These are phyloP conservation scores for Nakaseomyces nivariensis DNA, from an alignment of 1,139 yeast genomes.

Conservation along the genomic window DNA sequence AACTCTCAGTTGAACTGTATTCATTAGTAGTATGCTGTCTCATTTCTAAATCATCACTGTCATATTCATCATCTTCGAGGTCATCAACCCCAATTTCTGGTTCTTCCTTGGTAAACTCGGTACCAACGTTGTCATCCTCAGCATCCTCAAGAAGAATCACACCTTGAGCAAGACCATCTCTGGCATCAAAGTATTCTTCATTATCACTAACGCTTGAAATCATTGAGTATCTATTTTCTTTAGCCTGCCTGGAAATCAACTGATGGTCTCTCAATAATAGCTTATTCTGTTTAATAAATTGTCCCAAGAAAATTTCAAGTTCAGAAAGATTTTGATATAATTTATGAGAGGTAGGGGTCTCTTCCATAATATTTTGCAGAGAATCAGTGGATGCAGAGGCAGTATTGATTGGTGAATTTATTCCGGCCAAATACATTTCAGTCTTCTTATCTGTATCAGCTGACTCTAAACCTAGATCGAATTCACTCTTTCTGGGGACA, in stretches of 20 bases:
- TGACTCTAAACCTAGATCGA: not conserved
- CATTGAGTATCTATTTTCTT: constrained; percentile 11
- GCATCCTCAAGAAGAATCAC: constrained; percentile 28
- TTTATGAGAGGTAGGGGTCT: constrained; percentile 11
- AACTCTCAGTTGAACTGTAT: constrained; percentile 1
- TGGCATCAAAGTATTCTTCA: constrained; percentile 29
- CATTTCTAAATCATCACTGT: not conserved
- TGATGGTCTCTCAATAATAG: constrained; percentile 13
- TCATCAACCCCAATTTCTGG: not conserved
- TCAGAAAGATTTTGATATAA: constrained; percentile 19
- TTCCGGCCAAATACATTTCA: not conserved
- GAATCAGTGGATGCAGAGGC: constrained; percentile 10
- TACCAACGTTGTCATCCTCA: constrained; percentile 10
- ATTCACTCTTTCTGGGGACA: constrained; percentile 1
- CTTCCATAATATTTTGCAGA: not conserved
- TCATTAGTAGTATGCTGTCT: not conserved
- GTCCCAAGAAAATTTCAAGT: constrained; percentile 17
- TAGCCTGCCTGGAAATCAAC: constrained; percentile 9
- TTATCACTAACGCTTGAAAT: constrained; percentile 21
- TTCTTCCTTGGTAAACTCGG: not conserved
- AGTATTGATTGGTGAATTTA: not conserved
- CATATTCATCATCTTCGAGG: constrained; percentile 2
- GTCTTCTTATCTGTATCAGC: not conserved
- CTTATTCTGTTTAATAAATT: constrained; percentile 17
- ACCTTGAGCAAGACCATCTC: constrained; percentile 21